Evolutionary conservation across 805 yeast species (phyloP).

Genomic region (Lipomyces oligophaga): DNA sequence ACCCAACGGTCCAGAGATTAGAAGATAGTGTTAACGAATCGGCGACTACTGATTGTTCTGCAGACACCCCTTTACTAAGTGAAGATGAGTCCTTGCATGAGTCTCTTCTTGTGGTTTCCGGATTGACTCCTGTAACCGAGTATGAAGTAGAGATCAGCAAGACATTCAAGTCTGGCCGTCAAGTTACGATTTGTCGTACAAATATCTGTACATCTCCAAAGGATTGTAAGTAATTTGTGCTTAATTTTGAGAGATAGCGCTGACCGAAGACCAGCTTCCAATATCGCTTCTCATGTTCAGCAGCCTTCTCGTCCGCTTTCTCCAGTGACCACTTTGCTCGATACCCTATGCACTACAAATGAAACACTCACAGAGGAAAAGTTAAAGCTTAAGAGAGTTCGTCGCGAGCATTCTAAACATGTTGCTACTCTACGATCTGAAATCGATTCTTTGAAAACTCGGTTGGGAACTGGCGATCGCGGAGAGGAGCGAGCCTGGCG

Average conservation of each 20-base stretch:
- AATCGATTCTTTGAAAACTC: constrained; percentile 50
- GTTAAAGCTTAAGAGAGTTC: constrained; percentile 52
- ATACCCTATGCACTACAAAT: constrained; percentile 61
- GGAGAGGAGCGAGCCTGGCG: constrained; percentile 56
- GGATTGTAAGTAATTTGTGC: constrained; percentile 14
- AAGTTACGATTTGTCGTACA: constrained; percentile 21
- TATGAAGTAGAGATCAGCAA: constrained; percentile 53
- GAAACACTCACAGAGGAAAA: constrained; percentile 57
- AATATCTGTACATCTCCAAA: constrained; percentile 26
- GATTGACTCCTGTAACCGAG: constrained; percentile 60
- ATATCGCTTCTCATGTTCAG: constrained; percentile 16
- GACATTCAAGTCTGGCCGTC: constrained; percentile 32
- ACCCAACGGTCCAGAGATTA: constrained; percentile 14
- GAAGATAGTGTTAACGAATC: constrained; percentile 17
- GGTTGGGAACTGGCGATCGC: constrained; percentile 47
- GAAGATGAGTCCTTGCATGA: constrained; percentile 31
- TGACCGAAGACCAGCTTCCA: constrained; percentile 1
- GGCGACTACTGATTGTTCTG: neutral
- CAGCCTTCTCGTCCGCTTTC: constrained; percentile 42
- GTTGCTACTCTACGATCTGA: constrained; percentile 51
- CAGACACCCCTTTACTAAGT: neutral
- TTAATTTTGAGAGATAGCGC: neutral
- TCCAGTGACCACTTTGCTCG: constrained; percentile 62
- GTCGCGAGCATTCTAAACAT: constrained; percentile 56
- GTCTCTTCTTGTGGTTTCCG: constrained; percentile 56